A percentile compares a stretch with the other conserved stretches of the same genome.
phyloP scores from a whole-genome alignment of 83 land plant species.

The Picea abies region DNA sequence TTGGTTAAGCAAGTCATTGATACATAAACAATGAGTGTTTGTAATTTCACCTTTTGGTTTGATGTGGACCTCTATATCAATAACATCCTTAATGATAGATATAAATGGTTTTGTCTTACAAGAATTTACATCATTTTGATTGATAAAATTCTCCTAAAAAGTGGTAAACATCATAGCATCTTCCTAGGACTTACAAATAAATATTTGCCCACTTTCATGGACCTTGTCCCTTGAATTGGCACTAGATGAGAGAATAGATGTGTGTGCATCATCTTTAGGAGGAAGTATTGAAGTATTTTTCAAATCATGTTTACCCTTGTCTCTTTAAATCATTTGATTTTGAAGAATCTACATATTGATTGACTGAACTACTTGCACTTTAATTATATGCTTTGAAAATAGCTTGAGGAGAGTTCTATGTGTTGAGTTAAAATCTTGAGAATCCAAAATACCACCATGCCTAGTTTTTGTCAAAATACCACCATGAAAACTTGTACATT shows the following conservation, averaged over 20 bases:
- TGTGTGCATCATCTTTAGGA: too few relatives aligned
- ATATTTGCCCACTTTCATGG: conserved; percentile 7
- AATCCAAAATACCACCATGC: background rate
- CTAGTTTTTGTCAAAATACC: background rate
- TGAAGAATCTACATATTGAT: background rate
- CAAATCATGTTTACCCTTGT: conserved; percentile 2
- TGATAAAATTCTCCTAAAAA: background rate
- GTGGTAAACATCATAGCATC: background rate
- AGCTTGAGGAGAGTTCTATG: background rate
- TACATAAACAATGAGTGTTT: too few relatives aligned
- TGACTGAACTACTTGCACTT: conserved; percentile 8
- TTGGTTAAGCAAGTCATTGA: too few relatives aligned
- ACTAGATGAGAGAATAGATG: conserved; percentile 10
- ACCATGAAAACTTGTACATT: background rate
- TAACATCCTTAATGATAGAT: background rate
- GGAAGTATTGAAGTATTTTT: too few relatives aligned
- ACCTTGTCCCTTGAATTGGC: background rate
- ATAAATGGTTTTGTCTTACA: background rate
- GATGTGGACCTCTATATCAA: background rate
- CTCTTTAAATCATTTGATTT: conserved; percentile 30
- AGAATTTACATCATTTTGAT: background rate
- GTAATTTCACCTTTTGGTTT: background rate
- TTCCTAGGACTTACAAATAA: too few relatives aligned
- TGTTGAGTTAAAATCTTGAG: background rate
- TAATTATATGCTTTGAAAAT: conserved; percentile 12